These are phyloP conservation scores for Cyclospora cayetanensis DNA, from an alignment of 169 alveolate genomes.

Conservation along the genomic window DNA sequence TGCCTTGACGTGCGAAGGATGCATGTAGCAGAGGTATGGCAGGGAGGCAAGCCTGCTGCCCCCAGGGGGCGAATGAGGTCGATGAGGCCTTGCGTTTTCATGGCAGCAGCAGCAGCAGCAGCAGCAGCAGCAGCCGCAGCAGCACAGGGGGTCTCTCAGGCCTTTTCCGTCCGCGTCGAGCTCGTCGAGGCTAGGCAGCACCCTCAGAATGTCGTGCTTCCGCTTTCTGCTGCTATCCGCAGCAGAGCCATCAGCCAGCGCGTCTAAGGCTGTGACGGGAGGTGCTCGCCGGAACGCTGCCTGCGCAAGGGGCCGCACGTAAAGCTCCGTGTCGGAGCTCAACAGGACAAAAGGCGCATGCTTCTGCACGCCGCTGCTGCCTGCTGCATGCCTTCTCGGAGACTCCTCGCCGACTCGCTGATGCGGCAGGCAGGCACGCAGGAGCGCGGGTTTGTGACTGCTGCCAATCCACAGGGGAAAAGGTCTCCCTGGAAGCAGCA, in stretches of 20 bases:
- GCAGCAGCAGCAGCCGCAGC: constrained; percentile 52
- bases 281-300: constrained; percentile 14
- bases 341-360: constrained; percentile 57
- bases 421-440: constrained; percentile 49
- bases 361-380: background rate
- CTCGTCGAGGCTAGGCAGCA: constrained; percentile 29
- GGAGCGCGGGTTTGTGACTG: constrained; percentile 27
- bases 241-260: background rate
- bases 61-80: constrained; percentile 2
- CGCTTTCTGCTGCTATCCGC: constrained; percentile 19
- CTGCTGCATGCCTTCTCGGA: background rate
- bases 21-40: constrained; percentile 48
- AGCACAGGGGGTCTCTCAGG: background rate
- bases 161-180: background rate
- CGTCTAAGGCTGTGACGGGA: background rate
- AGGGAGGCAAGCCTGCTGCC: background rate
- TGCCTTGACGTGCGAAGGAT: constrained; percentile 55
- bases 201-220: background rate
- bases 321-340: constrained; percentile 55
- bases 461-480: constrained; percentile 57
- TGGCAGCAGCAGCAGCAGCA: constrained; percentile 59
- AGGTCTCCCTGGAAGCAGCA: constrained; percentile 40
- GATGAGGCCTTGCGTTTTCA: background rate
- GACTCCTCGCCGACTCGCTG: background rate
- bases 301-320: constrained; percentile 63